A percentile compares a stretch with the other conserved stretches of the same genome.
Evolutionary conservation across 495 filamentous ascomycete genomes (phyloP).

Genomic region (Penicillium steckii): DNA sequence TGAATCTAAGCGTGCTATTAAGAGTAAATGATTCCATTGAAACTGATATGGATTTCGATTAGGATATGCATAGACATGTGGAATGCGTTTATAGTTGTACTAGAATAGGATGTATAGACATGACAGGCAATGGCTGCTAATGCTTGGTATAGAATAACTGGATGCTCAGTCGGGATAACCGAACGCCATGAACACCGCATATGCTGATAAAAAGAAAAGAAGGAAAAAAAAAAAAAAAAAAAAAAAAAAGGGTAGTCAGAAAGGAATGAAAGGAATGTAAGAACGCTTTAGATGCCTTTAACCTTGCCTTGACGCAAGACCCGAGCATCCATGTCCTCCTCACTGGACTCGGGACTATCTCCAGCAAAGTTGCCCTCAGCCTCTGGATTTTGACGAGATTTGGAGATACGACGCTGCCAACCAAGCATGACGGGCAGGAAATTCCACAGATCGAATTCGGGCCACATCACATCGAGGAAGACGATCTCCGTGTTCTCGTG

Average conservation of each 20-base stretch:
- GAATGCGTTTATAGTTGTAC: background rate
- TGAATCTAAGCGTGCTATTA: too few relatives aligned
- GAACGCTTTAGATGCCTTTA: constrained; percentile 29
- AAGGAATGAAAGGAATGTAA: constrained; percentile 8
- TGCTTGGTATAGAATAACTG: constrained; percentile 11
- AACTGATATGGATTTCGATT: too few relatives aligned
- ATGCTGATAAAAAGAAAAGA: constrained; percentile 14
- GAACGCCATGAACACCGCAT: constrained; percentile 18
- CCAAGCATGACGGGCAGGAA: constrained; percentile 89
- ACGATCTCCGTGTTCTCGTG: constrained; percentile 89
- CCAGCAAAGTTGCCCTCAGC: constrained; percentile 45
- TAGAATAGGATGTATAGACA: constrained; percentile 1
- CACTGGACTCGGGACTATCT: constrained; percentile 25
- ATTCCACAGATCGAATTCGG: constrained; percentile 92
- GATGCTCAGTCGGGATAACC: constrained; percentile 9
- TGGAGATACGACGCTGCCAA: constrained; percentile 75
- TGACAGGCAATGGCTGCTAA: constrained; percentile 6
- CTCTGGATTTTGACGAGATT: constrained; percentile 40
- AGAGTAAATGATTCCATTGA: too few relatives aligned
- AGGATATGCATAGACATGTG: constrained; percentile 1
- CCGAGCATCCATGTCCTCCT: constrained; percentile 25
- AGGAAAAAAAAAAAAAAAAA: constrained; percentile 1
- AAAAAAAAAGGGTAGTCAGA: constrained; percentile 5
- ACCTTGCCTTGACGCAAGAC: constrained; percentile 25
- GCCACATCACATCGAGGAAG: constrained; percentile 92